Conservation (phyloP, 2,329 filamentous ascomycete species). For the Samsoniella hepiali region DNA sequence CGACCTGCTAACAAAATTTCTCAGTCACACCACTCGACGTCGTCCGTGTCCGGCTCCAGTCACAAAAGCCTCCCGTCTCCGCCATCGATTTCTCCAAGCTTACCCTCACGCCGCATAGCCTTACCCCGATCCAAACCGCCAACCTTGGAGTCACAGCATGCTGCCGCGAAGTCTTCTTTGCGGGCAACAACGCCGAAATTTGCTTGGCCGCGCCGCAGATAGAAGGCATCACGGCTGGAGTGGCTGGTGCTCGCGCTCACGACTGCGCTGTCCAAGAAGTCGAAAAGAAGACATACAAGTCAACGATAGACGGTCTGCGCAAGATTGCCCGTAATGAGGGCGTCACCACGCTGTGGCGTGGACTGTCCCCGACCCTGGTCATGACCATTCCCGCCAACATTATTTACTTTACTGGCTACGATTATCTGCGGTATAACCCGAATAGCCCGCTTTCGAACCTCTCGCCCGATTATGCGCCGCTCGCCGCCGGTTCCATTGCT, state of each 20-base stretch:
- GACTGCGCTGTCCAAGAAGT: slow-evolving; percentile 87
- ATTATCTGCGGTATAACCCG: slow-evolving; percentile 78
- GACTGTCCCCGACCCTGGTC: slow-evolving; percentile 85
- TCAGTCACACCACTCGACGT: slow-evolving; percentile 93
- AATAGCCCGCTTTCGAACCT: slow-evolving; percentile 66
- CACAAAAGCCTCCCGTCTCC: slow-evolving; percentile 58
- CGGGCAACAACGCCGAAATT: slow-evolving; percentile 77
- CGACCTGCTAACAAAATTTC: slow-evolving; percentile 6
- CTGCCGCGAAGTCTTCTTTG: slow-evolving; percentile 96
- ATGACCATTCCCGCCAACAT: slow-evolving; percentile 97
- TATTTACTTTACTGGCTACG: slow-evolving; percentile 98
- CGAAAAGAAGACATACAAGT: slow-evolving; percentile 78
- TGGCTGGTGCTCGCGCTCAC: slow-evolving; percentile 53
- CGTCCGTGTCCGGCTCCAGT: slow-evolving; percentile 90
- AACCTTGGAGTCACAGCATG: slow-evolving; percentile 91
- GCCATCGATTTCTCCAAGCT: slow-evolving; percentile 54
- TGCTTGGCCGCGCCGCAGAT: slow-evolving; percentile 70
- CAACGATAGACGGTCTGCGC: slow-evolving; percentile 83
- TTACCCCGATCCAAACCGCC: slow-evolving; percentile 67
- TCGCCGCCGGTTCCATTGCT: slow-evolving; percentile 75
- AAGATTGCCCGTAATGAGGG: slow-evolving; percentile 97
- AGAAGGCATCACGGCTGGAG: slow-evolving; percentile 42
- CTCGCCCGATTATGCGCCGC: slow-evolving; percentile 70
- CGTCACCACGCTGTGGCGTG: slow-evolving; percentile 80
- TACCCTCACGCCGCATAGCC: slow-evolving; percentile 52